Conservation (phyloP, 2,329 filamentous ascomycete genomes). For the Aspergillus sp. region DNA sequence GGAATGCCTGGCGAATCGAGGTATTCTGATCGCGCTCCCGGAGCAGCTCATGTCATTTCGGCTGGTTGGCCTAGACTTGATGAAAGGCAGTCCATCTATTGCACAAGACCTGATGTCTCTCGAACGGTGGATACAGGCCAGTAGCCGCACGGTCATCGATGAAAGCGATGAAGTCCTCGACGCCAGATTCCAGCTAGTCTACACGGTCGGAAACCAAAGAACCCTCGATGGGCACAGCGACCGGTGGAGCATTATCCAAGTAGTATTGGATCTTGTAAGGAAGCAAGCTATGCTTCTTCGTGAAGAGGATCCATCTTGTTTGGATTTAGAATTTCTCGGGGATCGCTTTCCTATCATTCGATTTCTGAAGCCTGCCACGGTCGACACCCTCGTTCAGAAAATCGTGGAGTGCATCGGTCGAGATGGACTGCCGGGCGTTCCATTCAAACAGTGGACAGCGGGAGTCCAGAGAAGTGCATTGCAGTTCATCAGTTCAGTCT, state of each 20-base stretch:
- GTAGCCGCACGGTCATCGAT: slow-evolving; percentile 54
- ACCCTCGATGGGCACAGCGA: slow-evolving; percentile 49
- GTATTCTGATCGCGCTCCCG: slow-evolving; percentile 58
- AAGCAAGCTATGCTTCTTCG: slow-evolving; percentile 27
- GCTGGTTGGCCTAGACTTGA: slow-evolving; percentile 54
- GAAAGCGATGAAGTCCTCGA: slow-evolving; percentile 63
- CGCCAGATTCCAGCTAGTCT: slow-evolving; percentile 58
- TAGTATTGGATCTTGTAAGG: slow-evolving; percentile 45
- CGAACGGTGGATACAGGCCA: slow-evolving; percentile 17
- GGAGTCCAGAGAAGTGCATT: not conserved
- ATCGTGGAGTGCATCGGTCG: slow-evolving; percentile 9
- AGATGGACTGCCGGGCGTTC: slow-evolving; percentile 12
- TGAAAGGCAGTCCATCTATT: slow-evolving; percentile 16
- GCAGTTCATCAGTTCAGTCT: not conserved
- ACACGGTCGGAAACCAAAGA: slow-evolving; percentile 54
- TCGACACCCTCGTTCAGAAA: slow-evolving; percentile 4
- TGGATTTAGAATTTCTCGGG: slow-evolving; percentile 9
- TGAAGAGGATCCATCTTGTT: slow-evolving; percentile 29
- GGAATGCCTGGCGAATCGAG: slow-evolving; percentile 47
- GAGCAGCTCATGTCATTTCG: slow-evolving; percentile 62
- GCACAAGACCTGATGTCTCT: no score
- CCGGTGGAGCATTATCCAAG: slow-evolving; percentile 55
- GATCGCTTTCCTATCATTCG: slow-evolving; percentile 16
- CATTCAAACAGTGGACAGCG: slow-evolving; percentile 12
- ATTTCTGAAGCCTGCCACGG: slow-evolving; percentile 10